These are phyloP conservation scores for Phytophthora sojae DNA, from an alignment of 352 stramenopile genomes.

Conservation along the genomic window DNA sequence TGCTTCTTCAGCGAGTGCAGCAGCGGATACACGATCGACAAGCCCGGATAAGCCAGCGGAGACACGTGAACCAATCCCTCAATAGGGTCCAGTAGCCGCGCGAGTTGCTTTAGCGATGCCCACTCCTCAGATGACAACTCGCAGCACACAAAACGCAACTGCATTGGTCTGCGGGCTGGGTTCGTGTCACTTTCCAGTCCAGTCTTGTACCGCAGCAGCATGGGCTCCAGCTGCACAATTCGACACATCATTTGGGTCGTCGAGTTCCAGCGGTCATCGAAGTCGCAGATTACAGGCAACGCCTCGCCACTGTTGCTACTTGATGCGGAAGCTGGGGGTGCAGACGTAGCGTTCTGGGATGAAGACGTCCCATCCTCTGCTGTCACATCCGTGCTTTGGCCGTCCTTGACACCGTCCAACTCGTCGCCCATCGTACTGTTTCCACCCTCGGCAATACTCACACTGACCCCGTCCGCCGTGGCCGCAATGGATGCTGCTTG, in stretches of 20 bases:
- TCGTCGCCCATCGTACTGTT: slow-evolving; percentile 28
- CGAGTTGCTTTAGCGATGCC: slow-evolving; percentile 74
- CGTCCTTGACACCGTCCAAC: slow-evolving; percentile 24
- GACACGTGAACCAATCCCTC: slow-evolving; percentile 74
- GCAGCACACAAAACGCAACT: slow-evolving; percentile 81
- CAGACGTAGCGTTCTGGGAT: background rate
- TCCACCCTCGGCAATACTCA: slow-evolving; percentile 33
- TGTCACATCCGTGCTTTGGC: slow-evolving; percentile 10
- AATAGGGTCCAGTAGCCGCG: slow-evolving; percentile 67
- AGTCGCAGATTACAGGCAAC: slow-evolving; percentile 82
- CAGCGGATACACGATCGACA: slow-evolving; percentile 77
- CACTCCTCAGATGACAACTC: slow-evolving; percentile 75
- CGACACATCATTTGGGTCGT: slow-evolving; percentile 83
- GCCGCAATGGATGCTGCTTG: slow-evolving; percentile 31
- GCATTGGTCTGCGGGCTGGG: slow-evolving; percentile 75
- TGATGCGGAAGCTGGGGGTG: slow-evolving; percentile 3
- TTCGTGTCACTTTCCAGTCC: slow-evolving; percentile 79
- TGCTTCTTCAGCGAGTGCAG: slow-evolving; percentile 81
- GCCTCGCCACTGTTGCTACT: slow-evolving; percentile 26
- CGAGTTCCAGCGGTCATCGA: slow-evolving; percentile 81
- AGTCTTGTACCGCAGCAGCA: slow-evolving; percentile 78
- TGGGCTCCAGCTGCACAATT: slow-evolving; percentile 79
- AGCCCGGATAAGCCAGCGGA: slow-evolving; percentile 65
- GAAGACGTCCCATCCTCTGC: slow-evolving; percentile 22
- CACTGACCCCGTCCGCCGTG: slow-evolving; percentile 37